A percentile compares a stretch with the other conserved stretches of the same genome.
phyloP scores from a whole-genome alignment of 345 rosid genomes.

The Dimocarpus longan region DNA sequence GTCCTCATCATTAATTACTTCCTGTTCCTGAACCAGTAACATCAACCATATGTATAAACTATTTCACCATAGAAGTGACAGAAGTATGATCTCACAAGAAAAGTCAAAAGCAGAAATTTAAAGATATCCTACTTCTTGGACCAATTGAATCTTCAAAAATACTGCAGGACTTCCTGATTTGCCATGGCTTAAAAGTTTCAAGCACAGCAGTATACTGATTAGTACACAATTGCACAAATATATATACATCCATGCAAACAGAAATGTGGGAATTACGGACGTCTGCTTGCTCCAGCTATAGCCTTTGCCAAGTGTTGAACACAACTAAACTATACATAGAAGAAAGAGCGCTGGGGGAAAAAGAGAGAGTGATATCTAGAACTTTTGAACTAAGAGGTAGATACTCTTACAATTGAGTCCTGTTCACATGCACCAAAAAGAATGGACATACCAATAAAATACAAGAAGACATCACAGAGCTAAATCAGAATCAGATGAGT shows the following conservation, averaged over 20 bases:
- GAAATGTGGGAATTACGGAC: neutral
- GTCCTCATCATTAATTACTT: conserved; percentile 64
- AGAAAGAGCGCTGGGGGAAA: neutral
- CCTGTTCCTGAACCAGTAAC: conserved; percentile 68
- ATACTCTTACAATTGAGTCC: neutral
- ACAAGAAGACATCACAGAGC: neutral
- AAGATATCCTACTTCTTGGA: neutral
- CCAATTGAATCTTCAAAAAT: conserved; percentile 1
- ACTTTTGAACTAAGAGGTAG: conserved; percentile 12
- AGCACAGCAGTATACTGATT: neutral
- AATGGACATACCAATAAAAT: neutral
- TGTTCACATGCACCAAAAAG: conserved; percentile 2
- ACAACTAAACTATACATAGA: neutral
- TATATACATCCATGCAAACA: neutral
- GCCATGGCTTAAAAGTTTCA: neutral
- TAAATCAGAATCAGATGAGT: neutral
- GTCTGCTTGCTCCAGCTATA: neutral
- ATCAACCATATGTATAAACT: neutral
- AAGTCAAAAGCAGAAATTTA: neutral
- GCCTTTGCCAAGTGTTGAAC: neutral
- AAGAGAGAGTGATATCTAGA: neutral
- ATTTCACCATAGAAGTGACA: neutral
- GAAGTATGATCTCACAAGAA: conserved; percentile 5
- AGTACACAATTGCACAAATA: neutral
- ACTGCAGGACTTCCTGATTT: neutral